Conservation (phyloP, 163 green algal genomes). For the Volvox carteri region DNA sequence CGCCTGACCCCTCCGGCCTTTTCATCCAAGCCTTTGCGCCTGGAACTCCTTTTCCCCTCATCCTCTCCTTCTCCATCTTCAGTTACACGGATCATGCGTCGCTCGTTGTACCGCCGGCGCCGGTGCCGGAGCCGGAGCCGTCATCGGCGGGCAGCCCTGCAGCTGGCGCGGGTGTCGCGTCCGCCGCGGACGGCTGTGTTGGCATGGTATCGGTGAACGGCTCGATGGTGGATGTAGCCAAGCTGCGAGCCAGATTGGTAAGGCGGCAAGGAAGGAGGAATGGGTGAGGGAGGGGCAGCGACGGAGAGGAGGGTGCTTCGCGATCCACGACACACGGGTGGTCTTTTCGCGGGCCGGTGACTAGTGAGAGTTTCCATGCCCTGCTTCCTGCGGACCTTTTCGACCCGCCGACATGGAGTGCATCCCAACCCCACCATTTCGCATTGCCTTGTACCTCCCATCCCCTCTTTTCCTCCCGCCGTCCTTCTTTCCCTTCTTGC, state of each 20-base stretch:
- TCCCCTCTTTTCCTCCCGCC: background rate
- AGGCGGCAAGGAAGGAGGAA: background rate
- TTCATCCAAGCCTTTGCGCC: background rate
- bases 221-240: slow-evolving; percentile 7
- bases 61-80: background rate
- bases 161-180: background rate
- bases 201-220: slow-evolving; percentile 25
- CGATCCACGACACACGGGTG: no score
- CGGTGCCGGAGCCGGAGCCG: background rate
- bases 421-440: background rate
- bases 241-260: slow-evolving; percentile 42
- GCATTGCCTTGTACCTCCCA: background rate
- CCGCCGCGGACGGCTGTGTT: background rate
- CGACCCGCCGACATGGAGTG: background rate
- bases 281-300: background rate
- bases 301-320: background rate
- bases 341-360: no score
- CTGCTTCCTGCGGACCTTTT: no score
- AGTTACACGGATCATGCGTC: slow-evolving; percentile 61
- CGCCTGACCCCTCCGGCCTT: background rate
- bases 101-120: slow-evolving; percentile 49
- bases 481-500: background rate
- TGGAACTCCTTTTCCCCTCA: no score
- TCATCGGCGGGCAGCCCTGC: background rate
- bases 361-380: no score